phyloP scores from a whole-genome alignment of 208 protist genomes.

The Zelonia costaricensis region DNA sequence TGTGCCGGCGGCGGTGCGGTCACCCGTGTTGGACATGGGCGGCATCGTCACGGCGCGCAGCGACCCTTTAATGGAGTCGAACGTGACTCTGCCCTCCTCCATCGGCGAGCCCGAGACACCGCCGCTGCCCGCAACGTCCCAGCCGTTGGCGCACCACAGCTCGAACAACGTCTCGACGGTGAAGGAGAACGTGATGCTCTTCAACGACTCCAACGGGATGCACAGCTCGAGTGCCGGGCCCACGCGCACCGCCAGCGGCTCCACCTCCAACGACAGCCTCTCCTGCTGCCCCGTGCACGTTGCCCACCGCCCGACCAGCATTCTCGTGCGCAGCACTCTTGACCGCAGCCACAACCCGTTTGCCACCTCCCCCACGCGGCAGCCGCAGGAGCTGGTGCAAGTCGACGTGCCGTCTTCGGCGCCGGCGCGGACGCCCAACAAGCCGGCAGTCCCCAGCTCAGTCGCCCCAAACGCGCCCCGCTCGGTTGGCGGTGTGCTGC shows the following conservation, averaged over 20 bases:
- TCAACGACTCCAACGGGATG: not conserved
- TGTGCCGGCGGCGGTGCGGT: not conserved
- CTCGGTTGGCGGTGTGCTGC: not conserved
- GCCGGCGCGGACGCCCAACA: not conserved
- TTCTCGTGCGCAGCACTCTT: conserved; percentile 2
- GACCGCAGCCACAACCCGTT: not conserved
- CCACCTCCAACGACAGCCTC: conserved; percentile 8
- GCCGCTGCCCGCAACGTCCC: conserved; percentile 11
- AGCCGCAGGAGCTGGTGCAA: conserved; percentile 1
- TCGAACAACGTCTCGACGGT: too few species aligned
- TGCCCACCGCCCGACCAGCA: conserved; percentile 14
- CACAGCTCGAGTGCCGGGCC: conserved; percentile 16
- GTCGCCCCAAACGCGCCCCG: too few species aligned
- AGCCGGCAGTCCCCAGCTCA: too few species aligned
- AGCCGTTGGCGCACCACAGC: too few species aligned
- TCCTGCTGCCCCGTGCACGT: conserved; percentile 19
- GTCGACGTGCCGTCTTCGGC: not conserved
- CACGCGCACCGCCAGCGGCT: not conserved
- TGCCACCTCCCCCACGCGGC: not conserved
- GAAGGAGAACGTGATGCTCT: not conserved
- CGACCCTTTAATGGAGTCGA: not conserved
- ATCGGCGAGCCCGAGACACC: not conserved
- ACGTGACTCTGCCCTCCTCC: too few species aligned
- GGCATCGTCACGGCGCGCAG: not conserved
- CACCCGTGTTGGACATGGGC: not conserved